Evolutionary conservation across 306 rosid species (phyloP).

Genomic region (Nissolia schottii): DNA sequence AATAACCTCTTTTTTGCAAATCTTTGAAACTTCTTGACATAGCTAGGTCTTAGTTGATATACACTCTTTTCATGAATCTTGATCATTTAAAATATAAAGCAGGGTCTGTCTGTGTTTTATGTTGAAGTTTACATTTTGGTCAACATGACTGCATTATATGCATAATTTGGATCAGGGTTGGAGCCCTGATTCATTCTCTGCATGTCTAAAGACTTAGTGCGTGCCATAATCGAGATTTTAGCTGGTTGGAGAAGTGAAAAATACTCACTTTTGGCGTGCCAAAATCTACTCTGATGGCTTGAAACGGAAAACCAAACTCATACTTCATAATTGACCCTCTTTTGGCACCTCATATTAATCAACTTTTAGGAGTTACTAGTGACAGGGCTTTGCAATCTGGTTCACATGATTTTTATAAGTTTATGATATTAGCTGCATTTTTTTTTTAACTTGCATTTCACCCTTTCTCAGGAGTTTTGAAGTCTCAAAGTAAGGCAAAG

Average conservation of each 20-base stretch:
- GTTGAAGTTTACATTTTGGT: background rate
- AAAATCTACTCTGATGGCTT: too few species aligned
- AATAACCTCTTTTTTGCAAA: background rate
- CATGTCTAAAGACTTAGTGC: background rate
- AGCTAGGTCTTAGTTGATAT: background rate
- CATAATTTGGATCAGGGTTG: background rate
- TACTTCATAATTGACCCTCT: background rate
- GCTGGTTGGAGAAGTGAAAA: too few species aligned
- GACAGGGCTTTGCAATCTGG: background rate
- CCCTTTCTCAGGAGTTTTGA: slow-evolving; percentile 37
- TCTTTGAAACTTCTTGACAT: background rate
- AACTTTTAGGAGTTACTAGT: background rate
- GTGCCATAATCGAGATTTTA: too few species aligned
- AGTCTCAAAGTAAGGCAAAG: slow-evolving; percentile 35
- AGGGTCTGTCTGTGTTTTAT: too few species aligned
- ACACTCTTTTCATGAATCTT: background rate
- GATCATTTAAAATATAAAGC: background rate
- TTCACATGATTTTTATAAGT: background rate
- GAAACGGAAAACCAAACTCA: too few species aligned
- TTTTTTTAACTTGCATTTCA: slow-evolving; percentile 16
- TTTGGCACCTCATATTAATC: background rate
- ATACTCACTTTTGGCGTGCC: too few species aligned
- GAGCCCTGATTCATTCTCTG: background rate
- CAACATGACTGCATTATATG: background rate
- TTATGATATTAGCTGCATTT: background rate